Evolutionary conservation across 106 monocot species (phyloP), one percentile per base, ranked within the genome.

Genomic region (Dendrobium huoshanense): DNA sequence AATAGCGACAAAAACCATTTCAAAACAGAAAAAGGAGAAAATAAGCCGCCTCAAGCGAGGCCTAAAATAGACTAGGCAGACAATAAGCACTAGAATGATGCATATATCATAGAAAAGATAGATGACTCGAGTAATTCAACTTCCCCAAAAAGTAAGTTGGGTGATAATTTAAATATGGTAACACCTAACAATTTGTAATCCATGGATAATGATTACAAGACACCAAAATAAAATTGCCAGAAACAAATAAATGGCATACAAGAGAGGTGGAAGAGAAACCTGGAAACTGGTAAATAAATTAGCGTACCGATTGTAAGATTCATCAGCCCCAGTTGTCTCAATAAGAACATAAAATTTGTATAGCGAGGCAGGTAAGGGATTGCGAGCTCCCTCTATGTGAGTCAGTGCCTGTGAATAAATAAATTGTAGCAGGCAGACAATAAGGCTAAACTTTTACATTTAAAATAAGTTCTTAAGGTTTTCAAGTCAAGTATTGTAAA

Each of bases 311-410:
- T 93, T 90, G 88, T 88, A 89, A 83, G 92, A 81, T 81, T 98
- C 95, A 78, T 98, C 91, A 79, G 92, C 93, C 45, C 95, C 88
- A 48, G 88, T 88, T 68, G 98, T 98, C 85, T 98, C 98, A 83
- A 98, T 83, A 77, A 98, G 88, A 88, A 98, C 87, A 85, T 98
- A 98, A 81, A 98, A 98, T 8, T 98, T 87, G 80, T 88, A 87
- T 20, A 82, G 68, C 27, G 89, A 91, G 54, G 84, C 51, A 64
- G 92, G 88, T 70, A 98, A 87, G 24, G 98, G 98, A 85, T 90
- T 92, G 51, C 85, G 92, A 41, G 87, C 78, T 81, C 95, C 97
- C 42, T 98, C 98, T 70, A 93, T 85, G 80, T 98, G 82, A 80
- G 78, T 55, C 82, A 95, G 81, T 77, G 87, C 98, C 98, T 98